Conservation (phyloP, 2,329 filamentous ascomycete genomes). For the Fusarium metavorans region DNA sequence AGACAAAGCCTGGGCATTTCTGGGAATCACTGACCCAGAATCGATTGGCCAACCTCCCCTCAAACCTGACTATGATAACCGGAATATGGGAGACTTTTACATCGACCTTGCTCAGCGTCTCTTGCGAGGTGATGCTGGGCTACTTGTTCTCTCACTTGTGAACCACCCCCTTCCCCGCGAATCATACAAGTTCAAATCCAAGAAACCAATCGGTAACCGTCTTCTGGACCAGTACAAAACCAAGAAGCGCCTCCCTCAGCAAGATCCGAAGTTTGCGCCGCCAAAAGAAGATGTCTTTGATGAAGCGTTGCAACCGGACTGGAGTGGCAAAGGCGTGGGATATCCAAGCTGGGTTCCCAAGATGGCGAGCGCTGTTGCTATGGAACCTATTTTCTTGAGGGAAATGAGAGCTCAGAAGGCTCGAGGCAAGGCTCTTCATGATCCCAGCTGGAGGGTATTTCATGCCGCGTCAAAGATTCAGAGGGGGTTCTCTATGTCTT, state of each 20-base stretch:
- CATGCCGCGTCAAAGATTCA: neutral
- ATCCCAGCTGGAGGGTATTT: constrained; percentile 1
- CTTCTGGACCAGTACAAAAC: constrained; percentile 3
- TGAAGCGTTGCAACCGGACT: constrained; percentile 3
- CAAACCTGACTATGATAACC: constrained; percentile 3
- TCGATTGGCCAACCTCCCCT: neutral
- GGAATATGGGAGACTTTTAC: constrained; percentile 22
- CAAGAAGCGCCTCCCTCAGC: constrained; percentile 2
- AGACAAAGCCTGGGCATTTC: constrained; percentile 24
- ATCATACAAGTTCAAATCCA: constrained; percentile 14
- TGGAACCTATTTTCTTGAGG: constrained; percentile 9
- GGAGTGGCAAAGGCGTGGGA: neutral
- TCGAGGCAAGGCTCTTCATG: neutral
- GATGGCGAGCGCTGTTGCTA: constrained; percentile 16
- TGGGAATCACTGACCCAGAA: neutral
- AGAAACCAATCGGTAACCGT: constrained; percentile 8
- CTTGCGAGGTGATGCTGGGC: neutral
- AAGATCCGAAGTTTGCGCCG: neutral
- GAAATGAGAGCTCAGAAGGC: constrained; percentile 21
- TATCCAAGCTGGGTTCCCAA: constrained; percentile 21
- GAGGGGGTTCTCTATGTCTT: neutral
- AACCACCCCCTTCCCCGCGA: constrained; percentile 8
- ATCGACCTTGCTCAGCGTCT: constrained; percentile 14
- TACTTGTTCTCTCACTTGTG: constrained; percentile 5
- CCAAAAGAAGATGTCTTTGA: constrained; percentile 18